Percentiles rank a stretch among this genome's conserved stretches.
phyloP scores from a whole-genome alignment of 805 yeast species.

The Ogataea populi-albae region DNA sequence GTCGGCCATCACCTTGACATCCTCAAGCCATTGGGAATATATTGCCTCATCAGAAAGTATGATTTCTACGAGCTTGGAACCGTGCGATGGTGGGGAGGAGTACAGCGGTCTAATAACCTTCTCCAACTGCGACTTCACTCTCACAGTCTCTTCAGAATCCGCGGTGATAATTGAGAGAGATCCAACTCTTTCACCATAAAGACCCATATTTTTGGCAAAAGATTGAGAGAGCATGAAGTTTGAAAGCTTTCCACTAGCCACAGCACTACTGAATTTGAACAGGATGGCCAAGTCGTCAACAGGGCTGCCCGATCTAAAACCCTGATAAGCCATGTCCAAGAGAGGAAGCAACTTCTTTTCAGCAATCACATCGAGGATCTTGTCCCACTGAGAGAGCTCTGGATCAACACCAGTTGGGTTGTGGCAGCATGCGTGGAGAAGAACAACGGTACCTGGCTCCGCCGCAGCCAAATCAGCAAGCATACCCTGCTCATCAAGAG shows the following conservation, averaged over 20 bases:
- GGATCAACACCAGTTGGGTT: slow-evolving; percentile 97
- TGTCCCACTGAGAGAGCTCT: slow-evolving; percentile 73
- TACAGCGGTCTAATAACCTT: slow-evolving; percentile 80
- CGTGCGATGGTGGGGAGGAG: slow-evolving; percentile 94
- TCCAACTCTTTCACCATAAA: slow-evolving; percentile 94
- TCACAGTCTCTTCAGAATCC: slow-evolving; percentile 47
- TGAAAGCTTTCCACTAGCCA: slow-evolving; percentile 46
- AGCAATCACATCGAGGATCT: slow-evolving; percentile 62
- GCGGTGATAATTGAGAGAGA: slow-evolving; percentile 67
- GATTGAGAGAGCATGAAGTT: slow-evolving; percentile 76
- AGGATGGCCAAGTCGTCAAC: slow-evolving; percentile 59
- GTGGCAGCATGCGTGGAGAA: slow-evolving; percentile 94
- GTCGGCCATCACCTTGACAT: slow-evolving; percentile 74
- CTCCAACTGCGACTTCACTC: slow-evolving; percentile 65
- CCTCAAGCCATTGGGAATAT: slow-evolving; percentile 72
- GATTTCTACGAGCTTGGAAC: slow-evolving; percentile 82
- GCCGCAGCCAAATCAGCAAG: slow-evolving; percentile 54
- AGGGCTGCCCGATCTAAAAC: slow-evolving; percentile 84
- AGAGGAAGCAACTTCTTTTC: slow-evolving; percentile 67
- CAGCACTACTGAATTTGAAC: slow-evolving; percentile 39
- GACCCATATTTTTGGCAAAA: slow-evolving; percentile 92
- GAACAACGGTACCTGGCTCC: slow-evolving; percentile 58
- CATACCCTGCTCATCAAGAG: slow-evolving; percentile 64
- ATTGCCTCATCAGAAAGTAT: slow-evolving; percentile 62
- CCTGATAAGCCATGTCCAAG: slow-evolving; percentile 94